Evolutionary conservation across 805 yeast species (phyloP), one percentile per base, ranked within the genome.

Genomic region (Starmera pachycereana): DNA sequence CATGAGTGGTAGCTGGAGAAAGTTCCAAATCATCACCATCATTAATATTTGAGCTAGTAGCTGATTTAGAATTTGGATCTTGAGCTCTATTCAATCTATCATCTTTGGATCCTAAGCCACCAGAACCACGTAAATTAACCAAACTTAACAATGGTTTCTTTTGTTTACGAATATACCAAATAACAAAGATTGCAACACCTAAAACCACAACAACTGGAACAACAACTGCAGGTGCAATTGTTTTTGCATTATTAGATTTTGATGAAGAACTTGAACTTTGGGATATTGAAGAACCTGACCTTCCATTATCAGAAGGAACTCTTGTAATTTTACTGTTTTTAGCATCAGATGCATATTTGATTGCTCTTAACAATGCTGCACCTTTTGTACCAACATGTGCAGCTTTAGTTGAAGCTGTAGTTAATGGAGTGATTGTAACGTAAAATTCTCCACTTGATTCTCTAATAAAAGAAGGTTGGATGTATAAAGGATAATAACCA

Each of bases 171-270:
- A 62, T 46, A 50, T 56, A 65, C 53, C 44, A 58, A 39, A 60
- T 39, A 25, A 64, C 61, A 37, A 47, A 58, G 31, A 41, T 44
- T 2, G 59, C 54, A 30, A 66, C 49, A 2, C 51, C 45, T 16
- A 50, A 44, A 16, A 60, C 52, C 4, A 53, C 65, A 11, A 65
- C 57, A 8, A 67, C 62, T 36, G 71, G 71, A 10, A 66, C 66
- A 18, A 66, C 60, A 12, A 67, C 70, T 12, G 70, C 69, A 38
- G 71, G 70, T 12, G 61, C 69, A 35, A 66, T 62, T 3, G 49
- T 52, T 39, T 56, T 57, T 13, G 56, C 58, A 1, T 59, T 57
- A 28, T 35, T 45, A 12, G 33, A 37, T 14, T 28, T 32, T 4
- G 36, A 27, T 3, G 48, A 44, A 7, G 48, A 41, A 8, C 8